Evolutionary conservation across 768 basidiomycete species (phyloP).

Genomic region (Cystoderma amianthinum): DNA sequence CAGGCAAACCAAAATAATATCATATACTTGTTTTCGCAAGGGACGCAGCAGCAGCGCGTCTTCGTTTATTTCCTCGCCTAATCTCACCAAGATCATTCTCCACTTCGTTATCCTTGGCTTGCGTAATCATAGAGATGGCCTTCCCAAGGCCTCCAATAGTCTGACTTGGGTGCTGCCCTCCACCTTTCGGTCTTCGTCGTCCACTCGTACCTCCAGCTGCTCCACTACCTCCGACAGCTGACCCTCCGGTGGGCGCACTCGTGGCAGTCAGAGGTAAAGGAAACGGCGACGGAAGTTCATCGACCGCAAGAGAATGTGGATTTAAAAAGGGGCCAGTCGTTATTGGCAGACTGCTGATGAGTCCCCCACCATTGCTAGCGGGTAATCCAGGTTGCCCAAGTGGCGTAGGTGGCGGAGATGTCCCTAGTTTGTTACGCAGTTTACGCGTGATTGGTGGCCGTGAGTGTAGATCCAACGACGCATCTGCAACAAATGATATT

Average conservation of each 20-base stretch:
- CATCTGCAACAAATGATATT: constrained; percentile 36
- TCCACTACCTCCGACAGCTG: constrained; percentile 15
- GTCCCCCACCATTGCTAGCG: constrained; percentile 26
- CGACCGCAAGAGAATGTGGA: constrained; percentile 79
- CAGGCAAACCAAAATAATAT: not conserved
- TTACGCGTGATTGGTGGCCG: constrained; percentile 81
- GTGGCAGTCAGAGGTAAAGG: constrained; percentile 64
- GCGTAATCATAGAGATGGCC: constrained; percentile 50
- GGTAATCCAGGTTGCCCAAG: constrained; percentile 31
- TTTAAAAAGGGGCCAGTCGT: constrained; percentile 68
- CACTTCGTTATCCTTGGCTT: constrained; percentile 61
- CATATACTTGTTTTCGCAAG: not conserved
- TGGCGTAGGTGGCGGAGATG: constrained; percentile 74
- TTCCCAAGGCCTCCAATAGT: constrained; percentile 68
- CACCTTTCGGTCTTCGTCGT: constrained; percentile 46
- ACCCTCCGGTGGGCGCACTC: constrained; percentile 26
- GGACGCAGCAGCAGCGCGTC: constrained; percentile 29
- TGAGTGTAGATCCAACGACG: constrained; percentile 67
- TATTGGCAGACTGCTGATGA: constrained; percentile 46
- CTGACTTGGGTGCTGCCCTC: constrained; percentile 49
- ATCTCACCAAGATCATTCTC: constrained; percentile 78
- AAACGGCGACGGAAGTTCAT: constrained; percentile 84
- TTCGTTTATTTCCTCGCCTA: constrained; percentile 62
- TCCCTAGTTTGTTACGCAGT: constrained; percentile 73
- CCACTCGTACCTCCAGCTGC: constrained; percentile 30